Base-by-base conservation (phyloP, 2,329 filamentous ascomycete species). In the Ceratocystiopsis minuta region DNA sequence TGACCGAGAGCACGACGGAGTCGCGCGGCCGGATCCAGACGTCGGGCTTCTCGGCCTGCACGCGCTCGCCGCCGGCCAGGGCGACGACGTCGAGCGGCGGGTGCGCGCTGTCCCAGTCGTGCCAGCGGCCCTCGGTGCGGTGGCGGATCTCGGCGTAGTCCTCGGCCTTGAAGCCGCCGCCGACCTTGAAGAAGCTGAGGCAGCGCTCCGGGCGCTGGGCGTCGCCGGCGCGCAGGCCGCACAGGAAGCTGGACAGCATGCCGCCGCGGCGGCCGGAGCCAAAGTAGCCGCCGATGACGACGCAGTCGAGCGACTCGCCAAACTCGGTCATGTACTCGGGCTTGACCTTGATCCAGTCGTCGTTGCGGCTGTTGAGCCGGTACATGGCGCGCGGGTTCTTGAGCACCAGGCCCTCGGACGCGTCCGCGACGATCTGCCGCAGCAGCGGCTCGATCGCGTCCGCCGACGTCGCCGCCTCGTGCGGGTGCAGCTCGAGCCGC, bases 311-410 rank as follows among this genome's bases (percentile, higher is more conserved):
- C 0, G 80, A 84, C 59, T 96, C 88, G 46, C 90, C 90, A 56
- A 90, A 94, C 48, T 94, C 88, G 2, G 78, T 78, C 87, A 96
- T 95, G 58, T 98, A 98, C 49, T 98, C 90, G 1, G 90, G 90
- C 54, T 98, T 98, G 10, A 98, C 87, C 57, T 98, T 98, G 61
- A 95, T 80, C 90, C 90, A 98, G 58, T 94, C 84, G 51, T 93
- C 83, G 52, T 92, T 90, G 38, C 90, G 80, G 50, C 84, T 82
- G 54, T 93, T 94, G 11, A 96, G 68, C 7, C 75, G 71, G 56
- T 98, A 98, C 53, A 75, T 70, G 0, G 87, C 93, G 6, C 80
- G 70, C 9, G 90, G 90, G 48, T 94, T 96, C 63, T 98, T 98
- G 41, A 96, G 63, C 0, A 98, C 86, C 1, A 96, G 66, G 2